Base-by-base conservation (phyloP, 768 basidiomycete species). In the Pholiota conissans region DNA sequence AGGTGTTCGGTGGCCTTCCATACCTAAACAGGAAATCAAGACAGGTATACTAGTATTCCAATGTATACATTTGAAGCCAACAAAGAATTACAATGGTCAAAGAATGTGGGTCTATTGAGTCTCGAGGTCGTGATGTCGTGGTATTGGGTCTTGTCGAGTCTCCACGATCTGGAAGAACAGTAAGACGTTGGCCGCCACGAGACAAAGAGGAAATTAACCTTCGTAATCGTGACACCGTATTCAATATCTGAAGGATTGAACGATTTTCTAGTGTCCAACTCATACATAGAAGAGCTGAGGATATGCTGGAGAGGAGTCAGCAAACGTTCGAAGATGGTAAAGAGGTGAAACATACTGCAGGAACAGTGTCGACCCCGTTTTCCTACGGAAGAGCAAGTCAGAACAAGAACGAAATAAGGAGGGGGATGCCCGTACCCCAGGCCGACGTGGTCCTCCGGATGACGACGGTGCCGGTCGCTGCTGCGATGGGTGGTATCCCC, bases 221-320 rank as follows among this genome's bases (percentile, higher is more conserved):
- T 75, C 6, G 76, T 76, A 27, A 76, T 72, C 20, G 73, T 74
- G 35, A 78, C 74, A 6, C 75, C 76, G 28, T 71, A 76, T 54
- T 73, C 73, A 1, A 69, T 34, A 22, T 73, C 72, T 5, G 59
- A 54, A 3, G 63, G 63, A 7, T 47, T 46, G 24, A 55, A 67
- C 5, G 63, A 59, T 39, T 69, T 71, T 13, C 66, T 67, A 7
- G 57, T 60, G 46, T 74, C 71, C 5, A 73, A 63, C 56, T 77
- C 74, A 49, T 73, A 73, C 35, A 71, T 49, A 13, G 65, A 55
- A 11, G 63, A 65, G 28, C 63, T 56, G n/a, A 65, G 29, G 13
- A 61, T 58, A 48, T 66, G 62, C 59, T 66, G 58, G 40, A 57
- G 2, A 35, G 24, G 48, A 18, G 34, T 42, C n/a, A 56, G 26